Evolutionary conservation across 176 grass and related monocot species (phyloP).

Genomic region (Zea mays): DNA sequence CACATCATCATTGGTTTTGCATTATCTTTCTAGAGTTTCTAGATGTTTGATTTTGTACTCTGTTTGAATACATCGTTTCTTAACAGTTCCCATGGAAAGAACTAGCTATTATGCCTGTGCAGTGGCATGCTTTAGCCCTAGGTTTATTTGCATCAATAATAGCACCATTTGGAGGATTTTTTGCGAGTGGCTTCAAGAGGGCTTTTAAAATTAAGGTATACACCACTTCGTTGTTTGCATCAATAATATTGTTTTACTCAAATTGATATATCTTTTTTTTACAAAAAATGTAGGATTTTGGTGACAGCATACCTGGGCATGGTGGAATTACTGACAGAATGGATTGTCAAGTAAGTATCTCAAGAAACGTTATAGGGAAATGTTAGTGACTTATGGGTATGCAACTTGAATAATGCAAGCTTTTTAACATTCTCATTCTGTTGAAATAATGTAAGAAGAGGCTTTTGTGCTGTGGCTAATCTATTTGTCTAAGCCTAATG

Average conservation of each 20-base stretch:
- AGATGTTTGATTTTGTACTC: slow-evolving; percentile 22
- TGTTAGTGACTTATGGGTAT: slow-evolving; percentile 8
- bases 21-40: slow-evolving; percentile 20
- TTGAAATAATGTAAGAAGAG: not conserved
- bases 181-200: slow-evolving; percentile 95
- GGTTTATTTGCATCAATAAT: slow-evolving; percentile 99
- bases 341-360: slow-evolving; percentile 93
- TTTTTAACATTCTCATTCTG: slow-evolving; percentile 1
- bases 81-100: slow-evolving; percentile 92
- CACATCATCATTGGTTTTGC: not conserved
- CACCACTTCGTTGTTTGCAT: slow-evolving; percentile 15
- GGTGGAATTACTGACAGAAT: slow-evolving; percentile 98
- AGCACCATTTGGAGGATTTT: slow-evolving; percentile 99
- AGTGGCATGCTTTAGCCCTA: slow-evolving; percentile 94
- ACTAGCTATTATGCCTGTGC: slow-evolving; percentile 78
- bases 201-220: slow-evolving; percentile 96
- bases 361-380: slow-evolving; percentile 4
- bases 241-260: slow-evolving; percentile 10
- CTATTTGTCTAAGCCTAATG: not conserved
- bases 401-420: not conserved
- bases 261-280: slow-evolving; percentile 7
- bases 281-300: slow-evolving; percentile 75
- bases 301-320: slow-evolving; percentile 97
- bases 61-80: slow-evolving; percentile 39
- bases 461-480: slow-evolving; percentile 6